Evolutionary conservation across 768 basidiomycete genomes (phyloP), one percentile per base, ranked within the genome.

Genomic region (Lentinula edodes): DNA sequence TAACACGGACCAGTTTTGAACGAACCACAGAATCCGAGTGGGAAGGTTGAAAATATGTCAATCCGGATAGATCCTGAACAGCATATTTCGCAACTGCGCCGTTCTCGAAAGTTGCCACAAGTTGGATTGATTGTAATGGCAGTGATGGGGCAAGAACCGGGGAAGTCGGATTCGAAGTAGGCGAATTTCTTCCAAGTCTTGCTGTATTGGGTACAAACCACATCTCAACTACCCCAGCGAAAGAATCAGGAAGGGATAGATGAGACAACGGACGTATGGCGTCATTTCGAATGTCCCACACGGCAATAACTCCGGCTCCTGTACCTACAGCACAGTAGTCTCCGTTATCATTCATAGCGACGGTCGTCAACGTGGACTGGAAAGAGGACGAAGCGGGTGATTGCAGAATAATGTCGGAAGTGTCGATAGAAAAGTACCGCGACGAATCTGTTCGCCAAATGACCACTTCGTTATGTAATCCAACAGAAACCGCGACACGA

Each of bases 401-500:
- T 50, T 80, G 75, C 50, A 84, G 70, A n/a, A 88, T 72, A 18
- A 83, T 69, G 39, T 82, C 79, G 12, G 76, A 73, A 6, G 81
- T 80, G 65, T 87, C 83, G 63, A 91, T 77, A 7, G 73, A 65
- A 12, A 79, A 63, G 61, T 81, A 75, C 8, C 73, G 67, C 43
- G 76, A 71, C 20, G 46, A 62, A 62, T 79, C 79, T 58, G 75
- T 74, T 41, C 80, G 78, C 91, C 90, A 93, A 8, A 93, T 75
- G 57, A 79, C 79, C 43, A 95, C 75, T 69, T 93, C 89, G 68
- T 91, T 92, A 66, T 89, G 86, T 57, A 93, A 69, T 5, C 91
- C 90, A 36, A 93, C 85, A 3, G 88, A 86, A 15, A 87, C 82
- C 46, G 90, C 74, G 2, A 85, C 72, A 42, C 76, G 74, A n/a